A percentile compares a stretch with the other conserved stretches of the same genome.
phyloP scores from a whole-genome alignment of 805 yeast species.

The Saccharomycopsis fodiens region DNA sequence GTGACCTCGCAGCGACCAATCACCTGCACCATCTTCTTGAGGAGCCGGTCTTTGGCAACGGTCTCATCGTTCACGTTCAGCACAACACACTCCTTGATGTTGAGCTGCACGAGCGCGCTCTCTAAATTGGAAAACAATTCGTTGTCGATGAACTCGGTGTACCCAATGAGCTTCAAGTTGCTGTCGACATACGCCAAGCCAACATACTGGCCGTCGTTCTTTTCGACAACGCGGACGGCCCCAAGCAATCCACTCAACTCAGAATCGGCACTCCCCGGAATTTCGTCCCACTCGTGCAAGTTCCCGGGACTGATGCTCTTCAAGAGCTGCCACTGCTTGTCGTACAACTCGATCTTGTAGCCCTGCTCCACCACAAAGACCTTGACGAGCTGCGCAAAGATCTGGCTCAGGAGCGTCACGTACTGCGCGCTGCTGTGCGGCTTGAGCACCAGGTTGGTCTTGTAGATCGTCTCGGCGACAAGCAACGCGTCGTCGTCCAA shows the following conservation, averaged over 20 bases:
- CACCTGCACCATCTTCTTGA: constrained; percentile 58
- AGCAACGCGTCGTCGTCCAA: constrained; percentile 68
- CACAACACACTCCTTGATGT: constrained; percentile 76
- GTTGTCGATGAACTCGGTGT: constrained; percentile 78
- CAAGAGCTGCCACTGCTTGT: constrained; percentile 49
- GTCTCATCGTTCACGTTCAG: constrained; percentile 35
- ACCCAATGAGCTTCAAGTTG: constrained; percentile 54
- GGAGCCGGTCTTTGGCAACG: constrained; percentile 40
- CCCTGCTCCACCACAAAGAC: constrained; percentile 64
- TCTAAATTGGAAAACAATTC: constrained; percentile 84
- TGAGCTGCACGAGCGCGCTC: constrained; percentile 77
- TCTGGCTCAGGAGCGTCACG: constrained; percentile 72
- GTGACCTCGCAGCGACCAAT: constrained; percentile 75
- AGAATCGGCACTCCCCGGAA: constrained; percentile 35
- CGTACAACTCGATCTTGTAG: constrained; percentile 74
- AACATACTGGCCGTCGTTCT: constrained; percentile 39
- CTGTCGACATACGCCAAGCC: constrained; percentile 81
- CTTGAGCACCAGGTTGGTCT: constrained; percentile 76
- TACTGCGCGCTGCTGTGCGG: constrained; percentile 45
- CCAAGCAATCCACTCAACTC: constrained; percentile 5
- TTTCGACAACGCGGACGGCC: constrained; percentile 35
- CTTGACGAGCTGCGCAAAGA: constrained; percentile 56
- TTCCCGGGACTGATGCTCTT: constrained; percentile 87
- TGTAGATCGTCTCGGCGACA: constrained; percentile 79
- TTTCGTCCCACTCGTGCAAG: constrained; percentile 65